These are phyloP conservation scores for Penicillium brasilianum DNA, from an alignment of 2,329 filamentous ascomycete genomes.

Conservation along the genomic window DNA sequence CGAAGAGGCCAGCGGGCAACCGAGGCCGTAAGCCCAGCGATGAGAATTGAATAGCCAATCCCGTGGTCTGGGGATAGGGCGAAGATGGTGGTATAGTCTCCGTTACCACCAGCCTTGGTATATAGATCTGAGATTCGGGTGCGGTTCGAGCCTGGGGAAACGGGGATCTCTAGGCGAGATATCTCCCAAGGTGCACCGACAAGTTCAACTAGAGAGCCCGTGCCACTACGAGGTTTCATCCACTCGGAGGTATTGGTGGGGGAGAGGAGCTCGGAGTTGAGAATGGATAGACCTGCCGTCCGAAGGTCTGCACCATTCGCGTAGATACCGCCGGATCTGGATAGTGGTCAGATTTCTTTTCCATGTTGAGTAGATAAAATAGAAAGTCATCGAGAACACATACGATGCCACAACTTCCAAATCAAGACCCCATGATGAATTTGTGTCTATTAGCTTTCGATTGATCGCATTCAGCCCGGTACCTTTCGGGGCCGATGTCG, in stretches of 20 bases:
- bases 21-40: slow-evolving; percentile 11
- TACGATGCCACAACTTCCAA: slow-evolving; percentile 7
- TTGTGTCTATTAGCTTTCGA: background rate
- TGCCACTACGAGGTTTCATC: slow-evolving; percentile 21
- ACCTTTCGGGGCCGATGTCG: background rate
- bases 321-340: slow-evolving; percentile 14
- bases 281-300: slow-evolving; percentile 13
- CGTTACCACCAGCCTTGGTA: slow-evolving; percentile 17
- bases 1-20: slow-evolving; percentile 16
- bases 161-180: slow-evolving; percentile 13
- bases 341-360: background rate
- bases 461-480: background rate
- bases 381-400: background rate
- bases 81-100: slow-evolving; percentile 14
- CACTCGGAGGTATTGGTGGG: slow-evolving; percentile 13
- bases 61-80: slow-evolving; percentile 18
- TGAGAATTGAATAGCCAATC: slow-evolving; percentile 15
- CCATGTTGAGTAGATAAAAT: background rate
- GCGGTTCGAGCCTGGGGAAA: slow-evolving; percentile 14
- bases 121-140: slow-evolving; percentile 19
- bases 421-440: slow-evolving; percentile 4
- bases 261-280: slow-evolving; percentile 15
- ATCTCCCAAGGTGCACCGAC: slow-evolving; percentile 21
- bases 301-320: slow-evolving; percentile 13
- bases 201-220: slow-evolving; percentile 15